phyloP scores from a whole-genome alignment of 1,284 basidiomycete genomes.

The Papiliotrema terrestris region DNA sequence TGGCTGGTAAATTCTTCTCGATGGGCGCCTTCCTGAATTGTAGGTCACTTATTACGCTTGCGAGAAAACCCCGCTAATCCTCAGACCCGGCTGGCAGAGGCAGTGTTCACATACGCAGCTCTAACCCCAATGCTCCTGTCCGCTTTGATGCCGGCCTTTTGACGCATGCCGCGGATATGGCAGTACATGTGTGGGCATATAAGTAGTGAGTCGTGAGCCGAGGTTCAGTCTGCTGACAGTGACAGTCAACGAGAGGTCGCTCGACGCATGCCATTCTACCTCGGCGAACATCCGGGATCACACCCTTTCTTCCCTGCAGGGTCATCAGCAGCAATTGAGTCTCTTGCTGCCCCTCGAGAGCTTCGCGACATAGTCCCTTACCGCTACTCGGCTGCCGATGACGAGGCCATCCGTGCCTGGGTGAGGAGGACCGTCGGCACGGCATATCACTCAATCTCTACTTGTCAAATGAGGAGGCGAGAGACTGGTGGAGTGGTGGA shows the following conservation, averaged over 20 bases:
- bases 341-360: slow-evolving; percentile 48
- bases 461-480: slow-evolving; percentile 64
- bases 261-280: slow-evolving; percentile 58
- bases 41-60: too few relatives aligned
- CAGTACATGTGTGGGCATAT: slow-evolving; percentile 56
- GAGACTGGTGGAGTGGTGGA: slow-evolving; percentile 62
- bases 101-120: slow-evolving; percentile 23
- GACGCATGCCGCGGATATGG: slow-evolving; percentile 52
- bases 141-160: slow-evolving; percentile 26
- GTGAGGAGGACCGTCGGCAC: slow-evolving; percentile 33
- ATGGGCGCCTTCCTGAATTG: too few relatives aligned
- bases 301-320: slow-evolving; percentile 56
- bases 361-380: slow-evolving; percentile 53
- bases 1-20: too few relatives aligned
- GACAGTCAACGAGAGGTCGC: slow-evolving; percentile 51
- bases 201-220: slow-evolving; percentile 50
- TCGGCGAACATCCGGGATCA: slow-evolving; percentile 53
- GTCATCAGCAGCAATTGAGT: slow-evolving; percentile 50
- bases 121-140: slow-evolving; percentile 23
- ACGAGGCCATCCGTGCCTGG: slow-evolving; percentile 54
- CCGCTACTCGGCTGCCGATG: slow-evolving; percentile 60
- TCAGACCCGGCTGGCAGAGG: slow-evolving; percentile 25
- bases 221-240: neutral
- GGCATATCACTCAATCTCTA: slow-evolving; percentile 48
- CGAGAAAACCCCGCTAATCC: too few relatives aligned